Conservation (phyloP, 306 rosid species). For the Cajanus cajan region DNA sequence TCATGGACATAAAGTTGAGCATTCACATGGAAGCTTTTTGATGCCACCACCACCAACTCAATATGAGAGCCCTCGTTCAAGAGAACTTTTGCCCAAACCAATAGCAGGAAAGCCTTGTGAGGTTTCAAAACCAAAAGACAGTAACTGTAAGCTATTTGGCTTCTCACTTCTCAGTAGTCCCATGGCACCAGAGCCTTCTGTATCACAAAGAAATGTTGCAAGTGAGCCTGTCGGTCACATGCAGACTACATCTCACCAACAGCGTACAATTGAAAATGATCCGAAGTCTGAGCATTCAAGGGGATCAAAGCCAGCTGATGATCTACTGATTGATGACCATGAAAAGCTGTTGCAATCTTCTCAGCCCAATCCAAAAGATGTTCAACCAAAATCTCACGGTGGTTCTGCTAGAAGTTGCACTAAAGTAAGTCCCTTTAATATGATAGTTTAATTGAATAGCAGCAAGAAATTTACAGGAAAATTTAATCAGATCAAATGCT, state of each 20-base stretch:
- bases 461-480: neutral
- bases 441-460: neutral
- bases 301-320: constrained; percentile 48
- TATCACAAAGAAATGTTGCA: constrained; percentile 31
- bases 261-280: constrained; percentile 40
- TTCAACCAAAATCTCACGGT: constrained; percentile 49
- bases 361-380: constrained; percentile 53
- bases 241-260: constrained; percentile 36
- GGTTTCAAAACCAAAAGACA: constrained; percentile 55
- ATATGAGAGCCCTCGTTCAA: constrained; percentile 51
- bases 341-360: constrained; percentile 43
- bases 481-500: constrained; percentile 15
- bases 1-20: constrained; percentile 61
- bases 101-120: constrained; percentile 37
- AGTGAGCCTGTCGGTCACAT: constrained; percentile 38
- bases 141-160: constrained; percentile 84
- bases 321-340: constrained; percentile 36
- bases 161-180: constrained; percentile 59
- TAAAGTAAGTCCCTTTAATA: constrained; percentile 47
- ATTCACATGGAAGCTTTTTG: constrained; percentile 56
- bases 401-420: constrained; percentile 89
- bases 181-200: constrained; percentile 37
- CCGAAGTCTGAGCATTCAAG: constrained; percentile 53
- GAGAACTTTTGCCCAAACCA: constrained; percentile 47
- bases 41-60: constrained; percentile 70